Base-by-base conservation (phyloP, 768 basidiomycete genomes). In the Termitomyces sp. region DNA sequence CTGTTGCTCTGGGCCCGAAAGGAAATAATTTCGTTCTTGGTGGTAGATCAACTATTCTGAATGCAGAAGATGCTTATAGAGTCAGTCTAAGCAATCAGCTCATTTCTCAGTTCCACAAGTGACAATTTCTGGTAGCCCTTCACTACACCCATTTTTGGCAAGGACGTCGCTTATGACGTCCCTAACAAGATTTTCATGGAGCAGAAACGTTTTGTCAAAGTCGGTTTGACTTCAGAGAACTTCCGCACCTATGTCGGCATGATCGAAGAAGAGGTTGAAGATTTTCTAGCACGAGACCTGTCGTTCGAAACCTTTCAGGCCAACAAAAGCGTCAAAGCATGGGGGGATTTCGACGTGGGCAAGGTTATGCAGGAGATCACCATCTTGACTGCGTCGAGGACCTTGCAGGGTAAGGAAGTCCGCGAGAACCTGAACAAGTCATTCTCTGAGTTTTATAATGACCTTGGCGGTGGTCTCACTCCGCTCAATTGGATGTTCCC, bases 151-250 rank as follows among this genome's bases (percentile, higher is more conserved):
- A 87, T 98, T 14, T 99, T 99, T 66, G 97, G 97, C 46, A 94
- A 93, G 67, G 95, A 92, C 48, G 97, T 99, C 47, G 95, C 98
- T 11, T 99, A 98, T 70, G 97, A 98, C 65, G 86, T 92, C 52
- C 96, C 97, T 32, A 98, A 98, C 71, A 90, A 95, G 47, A 75
- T 90, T 46, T 87, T 99, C 72, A 98, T 99, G 95, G 94, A 99
- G 66, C 97, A 99, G 71, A 99, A 99, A 80, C 90, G 89, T 69
- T 98, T 98, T 67, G 88, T 98, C 72, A 99, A 99, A 76, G 86
- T 94, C 60, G 95, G 97, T 24, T 84, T 99, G 22, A 91, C 94
- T 13, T 85, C 84, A 13, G 95, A 98, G 26, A 95, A 95, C 72
- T 85, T 99, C 71, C 84, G 87, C 44, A 79, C 85, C 32, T 98